Percentiles rank a stretch among this genome's conserved stretches.
Evolutionary conservation across 192 early-diverging fungal genomes (phyloP).

Genomic region (Entomortierella beljakovae): DNA sequence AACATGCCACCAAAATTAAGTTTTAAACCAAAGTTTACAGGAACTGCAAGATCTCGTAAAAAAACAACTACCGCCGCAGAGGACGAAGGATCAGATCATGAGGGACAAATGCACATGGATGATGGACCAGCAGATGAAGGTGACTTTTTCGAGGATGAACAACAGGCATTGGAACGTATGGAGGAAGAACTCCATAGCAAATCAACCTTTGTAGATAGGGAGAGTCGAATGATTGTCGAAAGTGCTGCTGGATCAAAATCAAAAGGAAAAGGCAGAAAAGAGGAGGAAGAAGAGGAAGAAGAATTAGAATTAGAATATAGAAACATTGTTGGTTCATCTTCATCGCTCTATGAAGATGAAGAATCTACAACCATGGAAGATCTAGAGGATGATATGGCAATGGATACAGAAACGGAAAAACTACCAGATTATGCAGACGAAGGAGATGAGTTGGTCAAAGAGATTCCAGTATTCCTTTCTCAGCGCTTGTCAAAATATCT

Average conservation of each 20-base stretch:
- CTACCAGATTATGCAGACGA: conserved; percentile 54
- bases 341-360: not conserved
- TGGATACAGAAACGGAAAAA: conserved; percentile 19
- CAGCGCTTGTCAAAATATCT: conserved; percentile 75
- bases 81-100: conserved; percentile 29
- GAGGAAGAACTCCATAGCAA: conserved; percentile 43
- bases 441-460: conserved; percentile 76
- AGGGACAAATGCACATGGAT: conserved; percentile 9
- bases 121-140: conserved; percentile 17
- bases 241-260: not conserved
- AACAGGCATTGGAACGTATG: conserved; percentile 30
- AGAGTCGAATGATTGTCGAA: conserved; percentile 9
- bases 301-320: too few species aligned
- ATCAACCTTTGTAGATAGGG: conserved; percentile 1
- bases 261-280: conserved; percentile 14
- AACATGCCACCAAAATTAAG: conserved; percentile 40
- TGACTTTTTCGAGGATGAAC: conserved; percentile 27
- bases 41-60: conserved; percentile 35
- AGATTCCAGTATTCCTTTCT: conserved; percentile 86
- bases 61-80: conserved; percentile 2
- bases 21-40: conserved; percentile 35
- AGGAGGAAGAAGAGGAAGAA: not conserved
- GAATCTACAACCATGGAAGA: conserved; percentile 10
- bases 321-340: not conserved
- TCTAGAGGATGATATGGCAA: conserved; percentile 3